phyloP scores from a whole-genome alignment of 345 rosid species.

The Eucalyptus pauciflora region DNA sequence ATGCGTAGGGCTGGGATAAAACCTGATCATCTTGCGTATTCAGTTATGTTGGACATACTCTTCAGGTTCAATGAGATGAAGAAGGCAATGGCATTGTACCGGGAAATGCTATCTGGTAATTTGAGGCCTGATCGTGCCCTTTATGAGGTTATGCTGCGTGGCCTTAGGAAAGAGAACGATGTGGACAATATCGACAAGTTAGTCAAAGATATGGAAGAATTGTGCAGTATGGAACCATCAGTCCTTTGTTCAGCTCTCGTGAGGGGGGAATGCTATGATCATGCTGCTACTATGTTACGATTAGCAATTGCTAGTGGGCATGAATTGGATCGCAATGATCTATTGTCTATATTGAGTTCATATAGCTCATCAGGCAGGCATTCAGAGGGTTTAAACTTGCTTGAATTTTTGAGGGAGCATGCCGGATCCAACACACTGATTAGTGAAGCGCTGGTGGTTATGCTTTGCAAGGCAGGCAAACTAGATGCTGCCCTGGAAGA shows the following conservation, averaged over 20 bases:
- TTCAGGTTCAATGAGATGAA: constrained; percentile 46
- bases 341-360: constrained; percentile 63
- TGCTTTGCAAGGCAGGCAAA: constrained; percentile 64
- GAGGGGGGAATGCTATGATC: constrained; percentile 78
- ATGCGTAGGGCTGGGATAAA: constrained; percentile 71
- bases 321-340: constrained; percentile 45
- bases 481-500: constrained; percentile 58
- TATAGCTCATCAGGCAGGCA: constrained; percentile 71
- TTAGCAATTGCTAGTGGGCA: constrained; percentile 34
- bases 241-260: constrained; percentile 63
- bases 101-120: constrained; percentile 58
- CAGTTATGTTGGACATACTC: constrained; percentile 77
- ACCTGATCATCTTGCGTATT: constrained; percentile 80
- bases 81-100: constrained; percentile 53
- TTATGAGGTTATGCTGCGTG: constrained; percentile 45
- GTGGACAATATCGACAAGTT: constrained; percentile 47
- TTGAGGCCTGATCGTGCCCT: constrained; percentile 39
- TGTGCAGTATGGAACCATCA: constrained; percentile 51
- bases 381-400: constrained; percentile 69
- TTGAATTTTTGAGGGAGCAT: constrained; percentile 57
- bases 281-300: constrained; percentile 60
- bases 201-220: constrained; percentile 61
- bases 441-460: constrained; percentile 54
- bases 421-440: constrained; percentile 36
- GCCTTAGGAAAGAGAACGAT: constrained; percentile 40